Evolutionary conservation across 495 filamentous ascomycete genomes (phyloP).

Genomic region (Ramalina intermedia): DNA sequence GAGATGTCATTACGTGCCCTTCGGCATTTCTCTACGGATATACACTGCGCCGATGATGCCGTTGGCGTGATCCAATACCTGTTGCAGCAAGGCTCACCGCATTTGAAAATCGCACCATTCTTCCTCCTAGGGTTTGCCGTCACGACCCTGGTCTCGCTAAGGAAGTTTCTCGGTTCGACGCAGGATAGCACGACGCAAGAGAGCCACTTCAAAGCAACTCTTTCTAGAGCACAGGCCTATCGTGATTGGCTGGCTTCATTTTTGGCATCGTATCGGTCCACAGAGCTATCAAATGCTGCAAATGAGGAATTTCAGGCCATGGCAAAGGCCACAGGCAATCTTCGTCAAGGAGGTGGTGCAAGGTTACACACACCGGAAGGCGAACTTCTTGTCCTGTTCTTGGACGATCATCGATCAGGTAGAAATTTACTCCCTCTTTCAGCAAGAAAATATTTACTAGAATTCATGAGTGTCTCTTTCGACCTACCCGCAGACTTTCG

Average conservation of each 20-base stretch:
- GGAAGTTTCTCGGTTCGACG: slow-evolving; percentile 51
- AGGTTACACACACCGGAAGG: slow-evolving; percentile 50
- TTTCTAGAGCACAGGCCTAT: slow-evolving; percentile 51
- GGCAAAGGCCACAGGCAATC: slow-evolving; percentile 43
- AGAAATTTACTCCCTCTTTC: slow-evolving; percentile 51
- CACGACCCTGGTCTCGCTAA: slow-evolving; percentile 59
- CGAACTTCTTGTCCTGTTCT: slow-evolving; percentile 54
- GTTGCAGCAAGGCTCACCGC: slow-evolving; percentile 47
- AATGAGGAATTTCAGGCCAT: slow-evolving; percentile 47
- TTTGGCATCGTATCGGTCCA: slow-evolving; percentile 39
- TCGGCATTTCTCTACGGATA: slow-evolving; percentile 61
- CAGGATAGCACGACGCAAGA: slow-evolving; percentile 62
- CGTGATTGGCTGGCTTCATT: slow-evolving; percentile 56
- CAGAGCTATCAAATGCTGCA: slow-evolving; percentile 29
- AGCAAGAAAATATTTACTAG: slow-evolving; percentile 53
- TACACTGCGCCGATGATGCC: slow-evolving; percentile 82
- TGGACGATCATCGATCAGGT: slow-evolving; percentile 51
- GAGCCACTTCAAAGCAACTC: slow-evolving; percentile 54
- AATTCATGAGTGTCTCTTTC: slow-evolving; percentile 61
- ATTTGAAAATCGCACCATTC: slow-evolving; percentile 48
- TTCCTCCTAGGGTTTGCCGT: slow-evolving; percentile 69
- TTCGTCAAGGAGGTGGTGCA: slow-evolving; percentile 43
- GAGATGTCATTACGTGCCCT: slow-evolving; percentile 82
- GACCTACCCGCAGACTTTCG: slow-evolving; percentile 36
- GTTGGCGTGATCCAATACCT: slow-evolving; percentile 81